These are phyloP conservation scores for Trichoderma oligosporum DNA, from an alignment of 2,329 filamentous ascomycete genomes.

Conservation along the genomic window DNA sequence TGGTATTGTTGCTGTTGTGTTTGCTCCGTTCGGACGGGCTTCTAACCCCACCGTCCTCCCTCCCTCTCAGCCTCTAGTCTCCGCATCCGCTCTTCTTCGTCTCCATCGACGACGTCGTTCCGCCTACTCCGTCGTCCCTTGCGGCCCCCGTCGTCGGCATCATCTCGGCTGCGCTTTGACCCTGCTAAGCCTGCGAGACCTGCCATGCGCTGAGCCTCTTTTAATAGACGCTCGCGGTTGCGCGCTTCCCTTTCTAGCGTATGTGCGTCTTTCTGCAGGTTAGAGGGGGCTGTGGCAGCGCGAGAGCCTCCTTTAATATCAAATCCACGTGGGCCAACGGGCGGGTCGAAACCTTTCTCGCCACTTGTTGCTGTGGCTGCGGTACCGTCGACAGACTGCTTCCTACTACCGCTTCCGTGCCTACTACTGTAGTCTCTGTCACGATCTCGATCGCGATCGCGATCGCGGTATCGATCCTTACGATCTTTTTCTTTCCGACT, in stretches of 20 bases:
- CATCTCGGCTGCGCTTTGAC: constrained; percentile 50
- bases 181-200: constrained; percentile 46
- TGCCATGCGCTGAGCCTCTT: constrained; percentile 64
- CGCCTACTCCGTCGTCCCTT: constrained; percentile 42
- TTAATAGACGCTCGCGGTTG: constrained; percentile 62
- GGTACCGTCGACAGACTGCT: constrained; percentile 27
- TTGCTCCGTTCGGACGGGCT: neutral
- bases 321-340: constrained; percentile 38
- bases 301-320: constrained; percentile 35
- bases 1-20: neutral
- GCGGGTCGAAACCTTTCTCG: constrained; percentile 41
- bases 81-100: constrained; percentile 50
- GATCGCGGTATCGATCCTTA: constrained; percentile 37
- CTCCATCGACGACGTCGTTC: constrained; percentile 45
- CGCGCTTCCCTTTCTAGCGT: constrained; percentile 65
- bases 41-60: constrained; percentile 46
- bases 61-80: constrained; percentile 59
- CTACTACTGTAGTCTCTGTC: constrained; percentile 33
- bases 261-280: constrained; percentile 53
- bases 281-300: constrained; percentile 14
- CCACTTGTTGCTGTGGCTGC: constrained; percentile 30
- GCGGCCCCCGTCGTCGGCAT: constrained; percentile 40
- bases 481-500: constrained; percentile 32
- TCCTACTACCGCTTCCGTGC: constrained; percentile 34
- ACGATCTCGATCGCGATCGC: constrained; percentile 33